Conservation (phyloP, 225 moss, liverwort and hornwort species). For the Bryoerythrophyllum caledonicum region DNA sequence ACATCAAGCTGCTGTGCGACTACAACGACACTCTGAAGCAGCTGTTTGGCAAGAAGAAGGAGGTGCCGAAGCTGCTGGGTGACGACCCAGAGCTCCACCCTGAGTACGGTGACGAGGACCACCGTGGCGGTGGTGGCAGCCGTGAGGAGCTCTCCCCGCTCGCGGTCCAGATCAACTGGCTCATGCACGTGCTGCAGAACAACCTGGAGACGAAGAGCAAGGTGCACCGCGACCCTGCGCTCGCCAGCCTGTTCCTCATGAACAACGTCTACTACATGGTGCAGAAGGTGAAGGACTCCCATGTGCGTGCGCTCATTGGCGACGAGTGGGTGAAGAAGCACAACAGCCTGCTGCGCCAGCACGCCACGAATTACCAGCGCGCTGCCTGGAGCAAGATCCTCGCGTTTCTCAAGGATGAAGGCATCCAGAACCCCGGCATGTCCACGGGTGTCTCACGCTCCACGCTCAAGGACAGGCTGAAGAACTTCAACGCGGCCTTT, state of each 20-base stretch:
- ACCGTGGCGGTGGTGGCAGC: constrained; percentile 20
- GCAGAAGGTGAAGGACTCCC: constrained; percentile 89
- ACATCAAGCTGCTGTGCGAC: constrained; percentile 87
- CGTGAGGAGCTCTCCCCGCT: constrained; percentile 76
- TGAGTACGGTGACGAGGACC: constrained; percentile 60
- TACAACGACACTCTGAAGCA: constrained; percentile 94
- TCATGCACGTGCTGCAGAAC: constrained; percentile 78
- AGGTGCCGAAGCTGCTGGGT: constrained; percentile 66
- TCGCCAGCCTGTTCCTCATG: constrained; percentile 89
- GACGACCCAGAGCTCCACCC: constrained; percentile 55
- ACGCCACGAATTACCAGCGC: constrained; percentile 84
- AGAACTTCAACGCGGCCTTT: constrained; percentile 87
- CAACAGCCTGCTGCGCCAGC: constrained; percentile 75
- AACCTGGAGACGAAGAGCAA: constrained; percentile 94
- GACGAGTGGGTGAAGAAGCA: constrained; percentile 96
- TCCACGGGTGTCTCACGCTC: constrained; percentile 70
- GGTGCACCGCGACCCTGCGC: constrained; percentile 78
- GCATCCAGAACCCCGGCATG: constrained; percentile 73
- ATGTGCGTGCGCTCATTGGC: constrained; percentile 80
- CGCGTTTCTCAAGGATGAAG: constrained; percentile 83
- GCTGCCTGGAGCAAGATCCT: constrained; percentile 90
- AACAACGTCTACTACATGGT: constrained; percentile 98
- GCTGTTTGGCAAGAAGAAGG: constrained; percentile 87
- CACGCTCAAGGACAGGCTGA: constrained; percentile 88
- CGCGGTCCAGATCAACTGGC: constrained; percentile 88